These are phyloP conservation scores for Liquidambar formosana DNA, from an alignment of 164 flowering plant genomes.

Conservation along the genomic window DNA sequence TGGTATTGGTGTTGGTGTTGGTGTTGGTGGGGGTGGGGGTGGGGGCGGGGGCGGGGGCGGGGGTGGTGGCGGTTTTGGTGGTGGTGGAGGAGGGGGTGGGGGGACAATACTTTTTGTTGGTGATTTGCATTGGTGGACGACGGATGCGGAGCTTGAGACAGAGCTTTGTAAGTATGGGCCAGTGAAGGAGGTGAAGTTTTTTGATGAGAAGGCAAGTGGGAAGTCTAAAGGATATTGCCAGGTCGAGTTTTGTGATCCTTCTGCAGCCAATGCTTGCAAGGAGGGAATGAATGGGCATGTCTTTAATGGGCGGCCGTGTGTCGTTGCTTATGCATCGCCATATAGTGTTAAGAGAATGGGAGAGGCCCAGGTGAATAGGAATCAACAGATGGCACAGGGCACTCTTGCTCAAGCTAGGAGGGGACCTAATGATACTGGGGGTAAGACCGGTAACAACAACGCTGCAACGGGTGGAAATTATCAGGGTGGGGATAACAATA, in stretches of 20 bases:
- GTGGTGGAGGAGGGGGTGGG: conserved; percentile 40
- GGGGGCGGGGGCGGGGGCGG: conserved; percentile 12
- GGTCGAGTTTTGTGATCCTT: conserved; percentile 79
- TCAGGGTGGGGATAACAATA: conserved; percentile 60
- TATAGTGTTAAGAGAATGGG: conserved; percentile 76
- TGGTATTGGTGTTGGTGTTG: conserved; percentile 26
- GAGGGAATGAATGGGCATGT: conserved; percentile 89
- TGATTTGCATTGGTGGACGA: conserved; percentile 95
- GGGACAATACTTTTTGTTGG: conserved; percentile 82
- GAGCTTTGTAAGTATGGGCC: conserved; percentile 74
- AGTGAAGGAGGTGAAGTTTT: conserved; percentile 84
- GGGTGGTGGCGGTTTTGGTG: conserved; percentile 24
- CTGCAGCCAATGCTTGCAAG: conserved; percentile 71
- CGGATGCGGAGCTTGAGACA: conserved; percentile 76
- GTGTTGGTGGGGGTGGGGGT: conserved; percentile 34
- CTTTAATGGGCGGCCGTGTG: conserved; percentile 85
- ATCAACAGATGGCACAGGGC: conserved; percentile 47
- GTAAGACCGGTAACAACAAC: conserved; percentile 41
- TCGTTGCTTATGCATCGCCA: conserved; percentile 81
- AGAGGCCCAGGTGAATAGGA: conserved; percentile 73
- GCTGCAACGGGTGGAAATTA: conserved; percentile 56
- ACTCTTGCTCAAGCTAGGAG: conserved; percentile 39
- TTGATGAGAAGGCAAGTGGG: conserved; percentile 86
- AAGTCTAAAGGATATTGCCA: conserved; percentile 91
- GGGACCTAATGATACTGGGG: conserved; percentile 45